phyloP scores from a whole-genome alignment of 169 alveolate genomes.

The Plasmodium coatneyi region DNA sequence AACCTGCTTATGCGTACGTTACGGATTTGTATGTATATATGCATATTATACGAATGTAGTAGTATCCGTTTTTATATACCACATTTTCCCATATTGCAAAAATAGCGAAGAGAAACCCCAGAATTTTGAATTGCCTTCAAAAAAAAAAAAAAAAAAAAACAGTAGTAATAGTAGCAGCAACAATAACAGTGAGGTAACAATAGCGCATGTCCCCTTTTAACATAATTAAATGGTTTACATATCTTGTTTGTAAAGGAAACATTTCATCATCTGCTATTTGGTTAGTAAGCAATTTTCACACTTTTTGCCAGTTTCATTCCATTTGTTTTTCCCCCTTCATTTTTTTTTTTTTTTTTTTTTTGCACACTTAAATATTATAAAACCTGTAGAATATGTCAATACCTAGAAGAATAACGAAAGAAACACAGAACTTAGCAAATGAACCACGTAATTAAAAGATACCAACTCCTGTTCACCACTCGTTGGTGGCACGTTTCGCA shows the following conservation, averaged over 20 bases:
- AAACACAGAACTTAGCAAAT: conserved; percentile 88
- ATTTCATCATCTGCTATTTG: background rate
- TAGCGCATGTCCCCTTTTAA: background rate
- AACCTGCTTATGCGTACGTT: background rate
- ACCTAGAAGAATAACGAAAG: conserved; percentile 88
- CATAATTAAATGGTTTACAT: background rate
- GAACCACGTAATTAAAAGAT: conserved; percentile 85
- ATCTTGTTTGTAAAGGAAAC: background rate
- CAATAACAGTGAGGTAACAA: background rate
- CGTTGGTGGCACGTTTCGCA: background rate
- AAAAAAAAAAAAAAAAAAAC: background rate
- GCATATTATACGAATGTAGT: background rate
- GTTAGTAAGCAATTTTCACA: background rate
- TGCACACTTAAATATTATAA: background rate
- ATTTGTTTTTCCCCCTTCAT: background rate
- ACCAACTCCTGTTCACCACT: background rate
- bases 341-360: conserved; percentile 2
- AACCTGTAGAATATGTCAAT: conserved; percentile 78
- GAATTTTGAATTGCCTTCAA: background rate
- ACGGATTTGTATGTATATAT: background rate
- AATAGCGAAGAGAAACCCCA: background rate
- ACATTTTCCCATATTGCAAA: background rate
- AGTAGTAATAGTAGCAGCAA: background rate
- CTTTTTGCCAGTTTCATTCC: background rate
- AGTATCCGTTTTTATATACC: background rate